These are phyloP conservation scores for Mediolabrus comicus DNA, from an alignment of 108 stramenopile genomes.

Conservation along the genomic window DNA sequence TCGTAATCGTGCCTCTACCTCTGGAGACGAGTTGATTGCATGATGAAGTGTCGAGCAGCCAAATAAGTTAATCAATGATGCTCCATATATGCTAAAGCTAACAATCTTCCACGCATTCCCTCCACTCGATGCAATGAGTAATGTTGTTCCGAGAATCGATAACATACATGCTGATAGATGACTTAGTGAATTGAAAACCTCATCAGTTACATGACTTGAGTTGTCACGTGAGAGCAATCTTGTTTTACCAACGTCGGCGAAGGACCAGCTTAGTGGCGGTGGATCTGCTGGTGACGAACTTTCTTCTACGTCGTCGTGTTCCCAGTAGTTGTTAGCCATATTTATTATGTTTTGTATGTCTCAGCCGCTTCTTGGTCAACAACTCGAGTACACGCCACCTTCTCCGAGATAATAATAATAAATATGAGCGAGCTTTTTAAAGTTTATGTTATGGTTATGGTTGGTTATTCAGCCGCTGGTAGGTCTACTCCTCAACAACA, in stretches of 20 bases:
- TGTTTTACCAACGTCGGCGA: slow-evolving; percentile 29
- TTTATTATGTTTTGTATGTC: too few species aligned
- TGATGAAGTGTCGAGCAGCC: slow-evolving; percentile 70
- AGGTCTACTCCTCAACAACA: too few species aligned
- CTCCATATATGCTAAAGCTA: slow-evolving; percentile 68
- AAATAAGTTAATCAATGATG: slow-evolving; percentile 63
- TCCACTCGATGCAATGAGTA: slow-evolving; percentile 45
- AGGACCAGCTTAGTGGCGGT: slow-evolving; percentile 17
- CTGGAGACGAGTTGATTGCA: slow-evolving; percentile 45
- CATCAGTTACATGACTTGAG: slow-evolving; percentile 64
- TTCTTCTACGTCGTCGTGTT: neutral
- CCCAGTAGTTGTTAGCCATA: neutral
- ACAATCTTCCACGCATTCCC: slow-evolving; percentile 77
- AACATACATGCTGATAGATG: slow-evolving; percentile 70
- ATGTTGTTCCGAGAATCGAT: slow-evolving; percentile 53
- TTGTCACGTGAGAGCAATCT: slow-evolving; percentile 58
- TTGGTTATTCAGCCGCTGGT: too few species aligned
- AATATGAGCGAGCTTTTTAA: too few species aligned
- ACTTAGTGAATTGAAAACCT: slow-evolving; percentile 72
- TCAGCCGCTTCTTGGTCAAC: too few species aligned
- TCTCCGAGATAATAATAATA: too few species aligned
- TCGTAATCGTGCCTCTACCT: slow-evolving; percentile 59
- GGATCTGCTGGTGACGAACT: neutral
- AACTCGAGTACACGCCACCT: too few species aligned
- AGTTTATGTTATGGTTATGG: too few species aligned